A percentile compares a stretch with the other conserved stretches of the same genome.
Evolutionary conservation across 2,329 filamentous ascomycete species (phyloP).

Genomic region (Huntiella decipiens): DNA sequence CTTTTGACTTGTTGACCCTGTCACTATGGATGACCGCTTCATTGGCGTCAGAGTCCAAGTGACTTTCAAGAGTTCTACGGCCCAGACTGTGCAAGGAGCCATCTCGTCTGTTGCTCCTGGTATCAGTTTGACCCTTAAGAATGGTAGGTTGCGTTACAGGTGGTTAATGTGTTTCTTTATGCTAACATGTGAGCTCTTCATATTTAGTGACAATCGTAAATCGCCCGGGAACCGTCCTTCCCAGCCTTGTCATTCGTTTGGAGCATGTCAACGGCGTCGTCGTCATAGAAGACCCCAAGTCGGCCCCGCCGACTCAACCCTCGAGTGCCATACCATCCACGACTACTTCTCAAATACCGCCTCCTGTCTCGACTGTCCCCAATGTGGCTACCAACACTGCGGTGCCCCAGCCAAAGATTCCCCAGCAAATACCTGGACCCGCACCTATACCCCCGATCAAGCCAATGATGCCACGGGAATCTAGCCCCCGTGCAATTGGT

Average conservation of each 20-base stretch:
- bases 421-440: constrained; percentile 8
- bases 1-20: too few relatives aligned
- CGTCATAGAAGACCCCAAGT: background rate
- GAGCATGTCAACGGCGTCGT: background rate
- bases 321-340: too few relatives aligned
- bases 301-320: too few relatives aligned
- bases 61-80: constrained; percentile 46
- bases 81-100: constrained; percentile 46
- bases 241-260: background rate
- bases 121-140: constrained; percentile 47
- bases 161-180: too few relatives aligned
- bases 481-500: too few relatives aligned
- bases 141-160: constrained; percentile 35
- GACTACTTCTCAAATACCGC: too few relatives aligned
- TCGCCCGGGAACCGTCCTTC: background rate
- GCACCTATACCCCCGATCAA: constrained; percentile 18
- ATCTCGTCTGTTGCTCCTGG: constrained; percentile 50
- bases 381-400: too few relatives aligned
- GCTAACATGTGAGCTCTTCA: background rate
- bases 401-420: too few relatives aligned
- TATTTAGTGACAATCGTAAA: background rate
- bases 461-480: background rate
- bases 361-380: too few relatives aligned
- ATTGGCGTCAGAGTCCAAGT: constrained; percentile 61
- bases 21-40: constrained; percentile 30